Evolutionary conservation across 1,284 basidiomycete genomes (phyloP), one percentile per base, ranked within the genome.

Genomic region (Ceratobasidium sp.): DNA sequence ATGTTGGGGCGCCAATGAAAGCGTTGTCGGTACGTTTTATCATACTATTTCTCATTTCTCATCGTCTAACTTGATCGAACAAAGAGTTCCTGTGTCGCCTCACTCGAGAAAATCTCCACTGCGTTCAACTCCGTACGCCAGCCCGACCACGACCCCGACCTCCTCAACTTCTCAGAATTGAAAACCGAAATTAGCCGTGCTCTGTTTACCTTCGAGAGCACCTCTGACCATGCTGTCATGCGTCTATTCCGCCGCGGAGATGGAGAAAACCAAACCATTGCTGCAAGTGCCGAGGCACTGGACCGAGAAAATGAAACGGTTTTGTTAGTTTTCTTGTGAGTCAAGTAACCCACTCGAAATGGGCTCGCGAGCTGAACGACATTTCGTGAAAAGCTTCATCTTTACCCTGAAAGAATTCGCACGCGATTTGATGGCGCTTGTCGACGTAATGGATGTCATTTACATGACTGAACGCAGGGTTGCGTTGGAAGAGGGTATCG

Each of bases 381-480:
- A 8, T 8, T n/a, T 46, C 22, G 13, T 19, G 46, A 34, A 31
- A 77, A 96, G 94, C 83, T 96, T 95, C 82, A 92, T 96, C 75
- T 98, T 97, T 82, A 96, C 94, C 0, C 82, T 97, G 54, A 94
- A 98, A 82, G 96, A 98, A 80, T 97, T 97, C 80, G 88, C 93
- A 6, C 84, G 87, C 75, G 96, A 98, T 81, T 83, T 96, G 59
- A 85, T 92, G 54, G 90, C 89, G 49, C 87, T 98, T 3, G 86
- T 94, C 0, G 92, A 95, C 79, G 90, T 93, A 0, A 92, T 96
- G 85, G 85, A 88, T 65, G 86, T 91, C 73, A 89, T 94, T 72
- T 90, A 90, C 77, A 84, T 82, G 72, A 86, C 88, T 59, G 90
- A 92, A 80, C 86, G 86, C 74, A 83, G 84, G 29, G 82, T 83